Evolutionary conservation across 164 flowering plant genomes (phyloP).

Genomic region (Vitis rotundifolia): DNA sequence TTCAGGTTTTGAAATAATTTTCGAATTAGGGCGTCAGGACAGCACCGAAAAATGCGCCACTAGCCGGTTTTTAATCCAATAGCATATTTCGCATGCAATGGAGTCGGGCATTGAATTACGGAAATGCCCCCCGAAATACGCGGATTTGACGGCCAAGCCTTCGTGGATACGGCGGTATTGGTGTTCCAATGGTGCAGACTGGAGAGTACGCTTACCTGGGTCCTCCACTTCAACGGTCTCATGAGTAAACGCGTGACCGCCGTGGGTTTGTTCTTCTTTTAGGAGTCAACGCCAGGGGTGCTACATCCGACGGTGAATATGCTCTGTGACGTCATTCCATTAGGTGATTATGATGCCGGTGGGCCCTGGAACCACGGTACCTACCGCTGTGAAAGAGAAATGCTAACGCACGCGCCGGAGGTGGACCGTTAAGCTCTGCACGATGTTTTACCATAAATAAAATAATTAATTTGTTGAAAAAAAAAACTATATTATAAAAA

Average conservation of each 20-base stretch:
- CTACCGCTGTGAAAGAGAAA: slow-evolving; percentile 25
- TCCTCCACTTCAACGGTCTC: neutral
- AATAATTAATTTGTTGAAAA: too few relatives aligned
- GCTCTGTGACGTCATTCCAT: slow-evolving; percentile 10
- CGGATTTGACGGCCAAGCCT: neutral
- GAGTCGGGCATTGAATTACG: neutral
- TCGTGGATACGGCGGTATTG: too few relatives aligned
- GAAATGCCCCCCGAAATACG: neutral
- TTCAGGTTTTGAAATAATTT: too few relatives aligned
- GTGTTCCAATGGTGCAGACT: too few relatives aligned
- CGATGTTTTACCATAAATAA: too few relatives aligned
- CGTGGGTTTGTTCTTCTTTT: slow-evolving; percentile 7
- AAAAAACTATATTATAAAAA: too few relatives aligned
- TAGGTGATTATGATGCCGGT: slow-evolving; percentile 12
- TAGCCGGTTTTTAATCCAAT: slow-evolving; percentile 12
- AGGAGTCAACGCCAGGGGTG: too few relatives aligned
- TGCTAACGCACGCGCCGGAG: slow-evolving; percentile 13
- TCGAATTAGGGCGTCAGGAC: slow-evolving; percentile 11
- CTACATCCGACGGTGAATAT: neutral
- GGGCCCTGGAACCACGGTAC: slow-evolving; percentile 3
- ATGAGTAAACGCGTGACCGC: neutral
- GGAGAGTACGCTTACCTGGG: neutral
- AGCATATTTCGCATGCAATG: slow-evolving; percentile 20
- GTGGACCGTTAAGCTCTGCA: neutral
- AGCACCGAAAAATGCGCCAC: slow-evolving; percentile 31